Conservation (phyloP, 1,284 basidiomycete genomes). For the Cryptococcus hybrid region DNA sequence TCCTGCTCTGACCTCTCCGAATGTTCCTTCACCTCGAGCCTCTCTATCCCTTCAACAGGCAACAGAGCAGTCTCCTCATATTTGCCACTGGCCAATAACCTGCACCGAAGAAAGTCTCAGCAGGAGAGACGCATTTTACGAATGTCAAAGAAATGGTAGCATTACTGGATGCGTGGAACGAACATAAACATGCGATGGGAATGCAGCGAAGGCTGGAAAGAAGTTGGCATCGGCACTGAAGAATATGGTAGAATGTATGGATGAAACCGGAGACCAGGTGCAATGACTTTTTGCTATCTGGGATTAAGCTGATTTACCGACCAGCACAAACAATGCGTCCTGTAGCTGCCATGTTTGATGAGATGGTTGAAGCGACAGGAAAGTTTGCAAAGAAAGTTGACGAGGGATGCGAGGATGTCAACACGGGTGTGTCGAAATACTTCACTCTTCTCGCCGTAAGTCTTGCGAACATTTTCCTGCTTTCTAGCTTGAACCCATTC, state of each 20-base stretch:
- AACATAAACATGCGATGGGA: conserved; percentile 18
- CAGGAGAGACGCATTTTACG: conserved; percentile 22
- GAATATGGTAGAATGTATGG: conserved; percentile 18
- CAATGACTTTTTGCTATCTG: neutral
- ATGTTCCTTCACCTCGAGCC: neutral
- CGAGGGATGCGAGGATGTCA: conserved; percentile 24
- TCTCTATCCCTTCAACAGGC: conserved; percentile 1
- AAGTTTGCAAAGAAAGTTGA: conserved; percentile 26
- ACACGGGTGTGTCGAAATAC: conserved; percentile 26
- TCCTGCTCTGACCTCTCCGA: neutral
- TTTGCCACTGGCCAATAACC: conserved; percentile 2
- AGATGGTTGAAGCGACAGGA: conserved; percentile 11
- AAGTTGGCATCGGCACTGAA: conserved; percentile 21
- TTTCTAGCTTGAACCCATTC: neutral
- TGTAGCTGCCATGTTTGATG: conserved; percentile 17
- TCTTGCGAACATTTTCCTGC: neutral
- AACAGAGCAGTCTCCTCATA: conserved; percentile 1
- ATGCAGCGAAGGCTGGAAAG: conserved; percentile 16
- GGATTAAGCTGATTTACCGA: neutral
- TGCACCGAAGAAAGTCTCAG: conserved; percentile 2
- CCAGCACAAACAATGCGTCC: conserved; percentile 29
- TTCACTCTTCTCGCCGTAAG: conserved; percentile 28
- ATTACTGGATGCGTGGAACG: conserved; percentile 26
- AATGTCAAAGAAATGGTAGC: conserved; percentile 24
- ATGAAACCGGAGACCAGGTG: conserved; percentile 24